Evolutionary conservation across 1,139 yeast genomes (phyloP).

Genomic region (Debaryomyces singareniensis): DNA sequence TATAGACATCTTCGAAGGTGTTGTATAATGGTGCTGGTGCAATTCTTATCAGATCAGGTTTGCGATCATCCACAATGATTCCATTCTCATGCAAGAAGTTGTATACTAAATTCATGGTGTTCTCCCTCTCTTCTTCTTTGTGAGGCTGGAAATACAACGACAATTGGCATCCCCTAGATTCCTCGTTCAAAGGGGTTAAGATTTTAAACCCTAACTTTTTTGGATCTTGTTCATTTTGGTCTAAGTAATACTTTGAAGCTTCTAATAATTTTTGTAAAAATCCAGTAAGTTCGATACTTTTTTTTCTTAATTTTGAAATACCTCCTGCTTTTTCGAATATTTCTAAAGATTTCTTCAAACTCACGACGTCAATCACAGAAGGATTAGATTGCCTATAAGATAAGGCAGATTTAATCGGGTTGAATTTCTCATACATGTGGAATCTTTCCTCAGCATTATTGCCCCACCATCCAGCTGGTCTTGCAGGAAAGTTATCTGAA

Average conservation of each 20-base stretch:
- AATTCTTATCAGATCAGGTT: constrained; percentile 79
- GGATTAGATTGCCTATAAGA: constrained; percentile 94
- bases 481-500: constrained; percentile 39
- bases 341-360: constrained; percentile 61
- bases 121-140: constrained; percentile 22
- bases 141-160: constrained; percentile 63
- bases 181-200: constrained; percentile 58
- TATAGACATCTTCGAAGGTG: constrained; percentile 57
- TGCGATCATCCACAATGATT: constrained; percentile 79
- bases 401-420: constrained; percentile 75
- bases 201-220: constrained; percentile 50
- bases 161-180: constrained; percentile 74
- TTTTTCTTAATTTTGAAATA: constrained; percentile 45
- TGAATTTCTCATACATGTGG: constrained; percentile 72
- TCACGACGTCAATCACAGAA: constrained; percentile 74
- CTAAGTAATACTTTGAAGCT: constrained; percentile 36
- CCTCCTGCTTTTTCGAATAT: constrained; percentile 62
- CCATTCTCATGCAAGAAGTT: constrained; percentile 48
- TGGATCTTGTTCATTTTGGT: constrained; percentile 14
- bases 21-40: constrained; percentile 86
- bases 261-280: constrained; percentile 46
- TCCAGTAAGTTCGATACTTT: constrained; percentile 54
- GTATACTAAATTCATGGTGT: constrained; percentile 62
- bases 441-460: constrained; percentile 65
- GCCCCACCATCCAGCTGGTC: constrained; percentile 99